Evolutionary conservation across 2,329 filamentous ascomycete genomes (phyloP).

Genomic region (Colletotrichum melonis): DNA sequence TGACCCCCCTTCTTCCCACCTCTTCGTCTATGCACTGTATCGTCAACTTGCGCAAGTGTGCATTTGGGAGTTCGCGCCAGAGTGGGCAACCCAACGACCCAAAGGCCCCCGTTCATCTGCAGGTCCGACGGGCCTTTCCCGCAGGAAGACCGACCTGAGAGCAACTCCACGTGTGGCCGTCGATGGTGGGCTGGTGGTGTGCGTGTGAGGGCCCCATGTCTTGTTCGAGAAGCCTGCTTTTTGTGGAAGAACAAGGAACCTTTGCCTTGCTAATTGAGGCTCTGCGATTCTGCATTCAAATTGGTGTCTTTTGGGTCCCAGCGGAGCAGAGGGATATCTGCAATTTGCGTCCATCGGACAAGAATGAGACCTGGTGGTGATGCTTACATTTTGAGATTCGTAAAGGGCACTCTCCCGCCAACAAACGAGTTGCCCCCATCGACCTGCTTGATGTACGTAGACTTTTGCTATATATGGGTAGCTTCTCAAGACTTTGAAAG

Average conservation of each 20-base stretch:
- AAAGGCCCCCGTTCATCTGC: slow-evolving; percentile 26
- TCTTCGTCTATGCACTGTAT: slow-evolving; percentile 5
- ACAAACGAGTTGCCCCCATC: no score
- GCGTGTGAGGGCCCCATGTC: not conserved
- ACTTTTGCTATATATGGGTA: no score
- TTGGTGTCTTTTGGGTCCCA: not conserved
- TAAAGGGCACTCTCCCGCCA: not conserved
- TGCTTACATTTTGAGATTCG: not conserved
- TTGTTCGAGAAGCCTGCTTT: slow-evolving; percentile 29
- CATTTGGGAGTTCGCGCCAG: slow-evolving; percentile 19
- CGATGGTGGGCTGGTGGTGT: not conserved
- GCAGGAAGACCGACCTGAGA: slow-evolving; percentile 22
- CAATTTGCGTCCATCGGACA: not conserved
- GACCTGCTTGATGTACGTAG: no score
- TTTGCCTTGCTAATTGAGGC: slow-evolving; percentile 1
- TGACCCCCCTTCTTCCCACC: slow-evolving; percentile 1
- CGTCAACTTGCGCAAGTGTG: slow-evolving; percentile 29
- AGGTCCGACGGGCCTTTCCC: slow-evolving; percentile 33
- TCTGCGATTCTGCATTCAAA: not conserved
- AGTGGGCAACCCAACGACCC: not conserved
- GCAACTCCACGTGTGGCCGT: slow-evolving; percentile 13
- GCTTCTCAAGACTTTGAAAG: no score
- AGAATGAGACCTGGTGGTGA: not conserved
- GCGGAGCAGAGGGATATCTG: not conserved
- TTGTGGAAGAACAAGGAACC: slow-evolving; percentile 9